Evolutionary conservation across 2,329 filamentous ascomycete species (phyloP), one percentile per base, ranked within the genome.

Genomic region (Ilyonectria robusta): DNA sequence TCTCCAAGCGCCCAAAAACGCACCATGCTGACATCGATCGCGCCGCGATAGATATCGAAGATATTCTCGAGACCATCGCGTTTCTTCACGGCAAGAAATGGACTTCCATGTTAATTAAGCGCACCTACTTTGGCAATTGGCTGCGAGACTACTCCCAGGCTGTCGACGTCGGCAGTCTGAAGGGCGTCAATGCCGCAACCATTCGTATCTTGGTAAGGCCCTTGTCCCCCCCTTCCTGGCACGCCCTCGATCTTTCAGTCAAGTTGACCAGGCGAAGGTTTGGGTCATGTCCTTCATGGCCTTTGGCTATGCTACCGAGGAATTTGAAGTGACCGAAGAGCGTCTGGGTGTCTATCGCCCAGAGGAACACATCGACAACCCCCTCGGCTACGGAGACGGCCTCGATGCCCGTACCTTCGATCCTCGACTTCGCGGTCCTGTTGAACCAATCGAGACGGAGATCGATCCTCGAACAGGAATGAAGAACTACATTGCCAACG

Each of bases 401-500:
- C 76, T 89, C 17, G 96, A 99, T 82, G 96, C 96, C 6, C 89
- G 94, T 67, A 89, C 92, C 75, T 94, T 89, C 76, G 96, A 98
- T 78, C 83, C 87, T 42, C 91, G 96, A 29, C 89, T 98, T 8
- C 92, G 96, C 57, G 93, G 91, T 1, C 95, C 95, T 0, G 90
- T 98, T 9, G 84, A 89, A 66, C 87, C 88, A 5, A 81, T 88
- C 46, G 93, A 96, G 77, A 88, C 93, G 21, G 90, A 93, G 66
- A 88, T 96, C 63, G 93, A 96, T 75, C 83, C 83, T 37, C 83
- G 87, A 6, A 96, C 93, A 1, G 95, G 95, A n/a, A 97, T 99
- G 95, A 99, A 98, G 82, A 98, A 98, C 79, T 99, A 99, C 80
- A 98, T 99, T 72, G 91, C 95, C 67, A 98, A 98, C 76, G 95